Evolutionary conservation across 805 yeast genomes (phyloP).

Genomic region (Grigorovia jiainica): DNA sequence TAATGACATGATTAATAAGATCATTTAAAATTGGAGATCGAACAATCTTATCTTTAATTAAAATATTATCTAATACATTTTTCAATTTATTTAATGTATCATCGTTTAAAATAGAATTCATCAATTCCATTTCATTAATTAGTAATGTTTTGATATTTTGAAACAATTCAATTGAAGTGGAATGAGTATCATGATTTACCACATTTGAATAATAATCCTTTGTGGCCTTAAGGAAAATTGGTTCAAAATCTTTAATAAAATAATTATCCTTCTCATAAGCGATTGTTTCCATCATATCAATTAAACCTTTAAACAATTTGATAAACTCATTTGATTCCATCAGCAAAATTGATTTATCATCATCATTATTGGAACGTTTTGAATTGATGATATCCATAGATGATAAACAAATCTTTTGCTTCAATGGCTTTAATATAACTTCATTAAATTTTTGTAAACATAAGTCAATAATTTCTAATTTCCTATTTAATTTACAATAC

Average conservation of each 20-base stretch:
- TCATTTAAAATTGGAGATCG: slow-evolving; percentile 5
- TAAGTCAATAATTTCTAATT: slow-evolving; percentile 59
- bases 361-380: slow-evolving; percentile 11
- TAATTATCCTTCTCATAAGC: slow-evolving; percentile 52
- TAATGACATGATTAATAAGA: slow-evolving; percentile 1
- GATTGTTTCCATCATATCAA: slow-evolving; percentile 64
- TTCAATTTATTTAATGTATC: slow-evolving; percentile 19
- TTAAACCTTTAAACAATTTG: slow-evolving; percentile 47
- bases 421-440: slow-evolving; percentile 41
- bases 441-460: slow-evolving; percentile 63
- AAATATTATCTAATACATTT: slow-evolving; percentile 12
- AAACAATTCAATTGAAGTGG: slow-evolving; percentile 49
- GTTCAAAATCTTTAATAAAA: slow-evolving; percentile 59
- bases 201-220: slow-evolving; percentile 43
- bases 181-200: slow-evolving; percentile 36
- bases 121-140: slow-evolving; percentile 45
- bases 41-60: slow-evolving; percentile 16
- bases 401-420: slow-evolving; percentile 41
- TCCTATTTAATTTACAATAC: slow-evolving; percentile 59
- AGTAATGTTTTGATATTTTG: slow-evolving; percentile 43
- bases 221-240: slow-evolving; percentile 45
- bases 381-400: slow-evolving; percentile 29
- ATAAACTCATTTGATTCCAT: too few species aligned
- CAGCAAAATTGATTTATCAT: too few species aligned
- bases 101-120: slow-evolving; percentile 12